Conservation (phyloP, 139 green algal genomes). For the Volvox africanus region DNA sequence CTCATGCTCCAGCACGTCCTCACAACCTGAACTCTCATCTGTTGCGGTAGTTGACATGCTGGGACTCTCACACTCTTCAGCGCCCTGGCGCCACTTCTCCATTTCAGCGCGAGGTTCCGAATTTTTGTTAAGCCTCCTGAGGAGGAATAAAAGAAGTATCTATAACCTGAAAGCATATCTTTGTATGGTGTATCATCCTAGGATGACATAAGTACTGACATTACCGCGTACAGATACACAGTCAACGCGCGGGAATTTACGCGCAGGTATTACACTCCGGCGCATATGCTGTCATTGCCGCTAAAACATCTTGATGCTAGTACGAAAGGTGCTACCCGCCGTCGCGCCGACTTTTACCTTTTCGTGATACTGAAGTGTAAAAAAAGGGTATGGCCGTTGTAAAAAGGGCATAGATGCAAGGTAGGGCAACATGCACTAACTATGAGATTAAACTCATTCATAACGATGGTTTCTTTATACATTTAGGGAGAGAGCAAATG, state of each 20-base stretch:
- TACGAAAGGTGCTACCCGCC: no score
- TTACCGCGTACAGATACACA: background rate
- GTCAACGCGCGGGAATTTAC: background rate
- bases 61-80: background rate
- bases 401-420: no score
- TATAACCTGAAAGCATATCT: background rate
- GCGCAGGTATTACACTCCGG: background rate
- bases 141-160: background rate
- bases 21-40: background rate
- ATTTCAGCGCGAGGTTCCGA: background rate
- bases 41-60: slow-evolving; percentile 6
- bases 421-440: no score
- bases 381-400: no score
- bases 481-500: no score
- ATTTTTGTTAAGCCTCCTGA: background rate
- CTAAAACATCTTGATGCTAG: no score
- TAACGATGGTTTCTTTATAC: no score
- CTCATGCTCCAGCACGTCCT: background rate
- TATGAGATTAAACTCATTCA: no score
- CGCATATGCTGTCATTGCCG: no score
- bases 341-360: no score
- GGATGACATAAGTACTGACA: background rate
- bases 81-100: slow-evolving; percentile 22
- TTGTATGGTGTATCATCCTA: background rate
- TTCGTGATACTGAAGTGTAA: no score